phyloP scores from a whole-genome alignment of 1,284 basidiomycete genomes.

The Fomitopsis palustris region DNA sequence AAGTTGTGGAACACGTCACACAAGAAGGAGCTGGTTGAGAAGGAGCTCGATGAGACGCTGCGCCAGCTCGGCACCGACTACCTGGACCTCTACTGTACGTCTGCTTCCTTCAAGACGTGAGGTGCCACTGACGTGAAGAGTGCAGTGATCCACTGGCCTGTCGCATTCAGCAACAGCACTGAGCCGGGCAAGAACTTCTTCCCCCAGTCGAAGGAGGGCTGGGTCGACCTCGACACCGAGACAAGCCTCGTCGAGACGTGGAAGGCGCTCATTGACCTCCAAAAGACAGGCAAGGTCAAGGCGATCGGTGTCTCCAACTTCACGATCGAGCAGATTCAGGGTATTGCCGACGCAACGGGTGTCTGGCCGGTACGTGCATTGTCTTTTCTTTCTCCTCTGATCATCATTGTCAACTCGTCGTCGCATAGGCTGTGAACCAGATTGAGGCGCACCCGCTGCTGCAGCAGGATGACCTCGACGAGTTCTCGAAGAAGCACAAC shows the following conservation, averaged over 20 bases:
- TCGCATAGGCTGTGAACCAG: slow-evolving; percentile 64
- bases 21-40: slow-evolving; percentile 58
- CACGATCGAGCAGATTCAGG: slow-evolving; percentile 61
- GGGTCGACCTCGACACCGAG: slow-evolving; percentile 55
- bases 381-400: not conserved
- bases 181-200: slow-evolving; percentile 55
- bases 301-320: slow-evolving; percentile 84
- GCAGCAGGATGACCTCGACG: slow-evolving; percentile 67
- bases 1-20: slow-evolving; percentile 79
- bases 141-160: slow-evolving; percentile 86
- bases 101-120: not conserved
- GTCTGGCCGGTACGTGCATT: slow-evolving; percentile 50
- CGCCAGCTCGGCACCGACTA: slow-evolving; percentile 68
- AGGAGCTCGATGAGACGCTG: slow-evolving; percentile 77
- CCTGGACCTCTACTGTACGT: slow-evolving; percentile 66
- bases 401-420: not conserved
- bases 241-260: slow-evolving; percentile 76
- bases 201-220: slow-evolving; percentile 48
- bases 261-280: slow-evolving; percentile 72
- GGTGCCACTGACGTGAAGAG: not conserved
- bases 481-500: slow-evolving; percentile 66
- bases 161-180: slow-evolving; percentile 48
- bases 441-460: slow-evolving; percentile 82
- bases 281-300: slow-evolving; percentile 47
- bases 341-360: slow-evolving; percentile 71